Base-by-base conservation (phyloP, 805 yeast species). In the Suhomyces sp. region DNA sequence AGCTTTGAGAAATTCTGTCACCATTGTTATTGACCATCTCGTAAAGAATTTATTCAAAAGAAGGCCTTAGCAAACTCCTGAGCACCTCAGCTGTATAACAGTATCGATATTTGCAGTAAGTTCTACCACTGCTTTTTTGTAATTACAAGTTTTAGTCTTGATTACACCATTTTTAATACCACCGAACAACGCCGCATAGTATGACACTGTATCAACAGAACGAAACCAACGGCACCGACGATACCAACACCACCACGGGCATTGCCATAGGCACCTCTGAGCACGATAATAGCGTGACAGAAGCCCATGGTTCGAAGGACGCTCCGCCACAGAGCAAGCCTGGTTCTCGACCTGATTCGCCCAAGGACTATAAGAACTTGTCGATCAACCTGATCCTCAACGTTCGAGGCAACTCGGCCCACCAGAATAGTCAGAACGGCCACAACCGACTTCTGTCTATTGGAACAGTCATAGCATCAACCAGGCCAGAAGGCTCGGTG, bases 321-420 rank as follows among this genome's bases (percentile, higher is more conserved):
- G n/a, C 9, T 9, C 36, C 6, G 7, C 36, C 36, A n/a, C 36
- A 33, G 36, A 17, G 13, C 42, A 38, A 38, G 24, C 24, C 42
- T 5, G 40, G 13, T 15, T 40, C 50, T 13, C 15, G 40, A 9
- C 51, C 51, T n/a, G 42, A 29, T 23, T 50, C 53, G 9, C 53
- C 53, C 22, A 50, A 50, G 27, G 48, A 50, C 40, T 50, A 50
- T 49, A 52, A 52, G 47, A 52, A 49, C 46, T 49, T 52, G 48
- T 49, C 52, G 10, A 52, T 52, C 47, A 49, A 52, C 50, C 48
- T 44, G 52, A 52, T 49, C 6, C 51, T 52, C 3, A 52, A 52
- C 31, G 47, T 50, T 26, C 22, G 41, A 15, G 52, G 52, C 13
- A 33, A 24, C 31, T 1, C 29, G 23, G 19, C 26, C 17, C 47